These are phyloP conservation scores for Magnaporthiopsis rhizophila DNA, from an alignment of 2,329 filamentous ascomycete genomes.

Conservation along the genomic window DNA sequence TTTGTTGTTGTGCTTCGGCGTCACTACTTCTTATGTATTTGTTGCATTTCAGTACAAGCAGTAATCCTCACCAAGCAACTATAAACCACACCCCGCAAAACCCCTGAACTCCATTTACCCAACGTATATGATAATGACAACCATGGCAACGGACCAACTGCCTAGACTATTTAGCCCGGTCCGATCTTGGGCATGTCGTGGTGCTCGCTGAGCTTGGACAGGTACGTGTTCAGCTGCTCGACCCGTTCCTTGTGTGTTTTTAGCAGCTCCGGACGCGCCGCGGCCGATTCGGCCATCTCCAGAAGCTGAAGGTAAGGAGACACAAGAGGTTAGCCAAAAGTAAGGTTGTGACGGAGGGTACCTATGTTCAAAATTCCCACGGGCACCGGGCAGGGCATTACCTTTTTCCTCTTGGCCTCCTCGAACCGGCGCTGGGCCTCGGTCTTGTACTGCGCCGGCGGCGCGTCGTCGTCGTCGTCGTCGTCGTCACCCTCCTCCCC, in stretches of 20 bases:
- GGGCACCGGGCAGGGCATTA: constrained; percentile 28
- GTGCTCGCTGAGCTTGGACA: constrained; percentile 88
- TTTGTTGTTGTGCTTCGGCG: too few species aligned
- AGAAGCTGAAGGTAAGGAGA: constrained; percentile 50
- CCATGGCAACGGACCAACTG: neutral
- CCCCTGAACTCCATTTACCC: neutral
- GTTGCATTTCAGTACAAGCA: neutral
- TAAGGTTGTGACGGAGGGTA: too few species aligned
- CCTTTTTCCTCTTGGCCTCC: constrained; percentile 72
- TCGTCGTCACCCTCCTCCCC: constrained; percentile 11
- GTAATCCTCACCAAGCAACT: neutral
- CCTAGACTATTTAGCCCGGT: constrained; percentile 35
- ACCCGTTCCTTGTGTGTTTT: constrained; percentile 97
- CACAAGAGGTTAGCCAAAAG: neutral
- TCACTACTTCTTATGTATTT: too few species aligned
- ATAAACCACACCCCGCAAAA: neutral
- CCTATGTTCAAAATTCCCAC: too few species aligned
- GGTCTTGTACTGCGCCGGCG: constrained; percentile 52
- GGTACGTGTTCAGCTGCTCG: constrained; percentile 88
- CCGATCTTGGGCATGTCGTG: constrained; percentile 84
- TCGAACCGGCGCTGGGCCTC: constrained; percentile 76
- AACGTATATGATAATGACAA: neutral
- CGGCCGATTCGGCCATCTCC: constrained; percentile 59
- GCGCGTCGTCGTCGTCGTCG: neutral
- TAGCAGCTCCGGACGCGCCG: constrained; percentile 62